Percentiles rank a stretch among this genome's conserved stretches.
Conservation (phyloP, 495 filamentous ascomycete genomes). For the Parathielavia hyrcaniae region DNA sequence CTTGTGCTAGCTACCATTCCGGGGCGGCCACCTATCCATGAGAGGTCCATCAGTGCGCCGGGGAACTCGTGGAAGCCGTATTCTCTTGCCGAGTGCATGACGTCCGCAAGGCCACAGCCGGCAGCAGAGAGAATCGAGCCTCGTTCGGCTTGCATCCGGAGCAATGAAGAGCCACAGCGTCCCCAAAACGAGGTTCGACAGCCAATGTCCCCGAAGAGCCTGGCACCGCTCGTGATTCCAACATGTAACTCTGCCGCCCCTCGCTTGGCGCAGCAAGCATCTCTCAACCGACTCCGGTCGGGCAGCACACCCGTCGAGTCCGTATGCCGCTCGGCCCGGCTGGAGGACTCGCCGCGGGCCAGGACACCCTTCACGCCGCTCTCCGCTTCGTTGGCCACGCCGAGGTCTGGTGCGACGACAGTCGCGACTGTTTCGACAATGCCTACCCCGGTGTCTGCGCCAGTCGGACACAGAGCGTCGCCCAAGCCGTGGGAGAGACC, state of each 20-base stretch:
- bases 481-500: constrained; percentile 44
- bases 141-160: constrained; percentile 4
- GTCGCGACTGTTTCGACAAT: constrained; percentile 39
- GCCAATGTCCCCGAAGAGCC: constrained; percentile 46
- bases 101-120: constrained; percentile 27
- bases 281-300: constrained; percentile 37
- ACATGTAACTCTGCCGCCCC: constrained; percentile 34
- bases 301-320: constrained; percentile 36
- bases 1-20: constrained; percentile 60
- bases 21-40: constrained; percentile 59
- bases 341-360: constrained; percentile 43
- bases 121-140: constrained; percentile 30
- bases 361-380: constrained; percentile 43
- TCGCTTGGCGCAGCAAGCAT: constrained; percentile 35
- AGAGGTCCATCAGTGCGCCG: constrained; percentile 61
- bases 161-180: constrained; percentile 21
- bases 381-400: constrained; percentile 36
- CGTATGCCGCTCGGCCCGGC: constrained; percentile 29
- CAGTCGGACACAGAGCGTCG: constrained; percentile 37
- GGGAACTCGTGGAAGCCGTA: constrained; percentile 45
- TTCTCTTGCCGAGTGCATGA: constrained; percentile 37
- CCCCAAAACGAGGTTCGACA: constrained; percentile 24
- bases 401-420: constrained; percentile 39
- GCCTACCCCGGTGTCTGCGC: constrained; percentile 44
- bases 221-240: constrained; percentile 49